phyloP scores from a whole-genome alignment of 257 asterid species.

The Solanum piurae region DNA sequence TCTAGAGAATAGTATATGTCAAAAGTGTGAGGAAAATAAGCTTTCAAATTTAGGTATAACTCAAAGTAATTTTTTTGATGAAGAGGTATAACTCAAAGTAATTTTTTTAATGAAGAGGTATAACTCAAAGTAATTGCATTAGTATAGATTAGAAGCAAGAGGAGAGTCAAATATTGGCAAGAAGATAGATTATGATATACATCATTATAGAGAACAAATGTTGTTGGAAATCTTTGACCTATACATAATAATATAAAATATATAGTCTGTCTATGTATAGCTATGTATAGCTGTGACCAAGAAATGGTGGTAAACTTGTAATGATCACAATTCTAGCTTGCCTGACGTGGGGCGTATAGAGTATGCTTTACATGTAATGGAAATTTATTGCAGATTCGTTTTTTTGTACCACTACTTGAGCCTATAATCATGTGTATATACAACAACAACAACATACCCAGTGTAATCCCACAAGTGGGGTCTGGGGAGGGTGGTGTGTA shows the following conservation, averaged over 20 bases:
- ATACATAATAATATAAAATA: not conserved
- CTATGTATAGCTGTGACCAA: not conserved
- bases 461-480: not conserved
- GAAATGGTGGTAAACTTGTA: not conserved
- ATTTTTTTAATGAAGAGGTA: not conserved
- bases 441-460: not conserved
- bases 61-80: not conserved
- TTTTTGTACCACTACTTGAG: not conserved
- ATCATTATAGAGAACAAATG: not conserved
- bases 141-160: not conserved
- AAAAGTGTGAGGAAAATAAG: not conserved
- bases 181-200: not conserved
- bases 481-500: not conserved
- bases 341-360: not conserved
- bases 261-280: not conserved
- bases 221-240: not conserved
- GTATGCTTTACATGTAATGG: not conserved
- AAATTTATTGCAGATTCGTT: not conserved
- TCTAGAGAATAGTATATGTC: not conserved
- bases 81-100: not conserved
- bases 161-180: not conserved
- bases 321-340: not conserved
- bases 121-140: not conserved
- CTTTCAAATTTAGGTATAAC: not conserved
- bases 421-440: not conserved